These are phyloP conservation scores for Phaeosphaeriaceae sp. DNA, from an alignment of 2,329 filamentous ascomycete genomes.

Conservation along the genomic window DNA sequence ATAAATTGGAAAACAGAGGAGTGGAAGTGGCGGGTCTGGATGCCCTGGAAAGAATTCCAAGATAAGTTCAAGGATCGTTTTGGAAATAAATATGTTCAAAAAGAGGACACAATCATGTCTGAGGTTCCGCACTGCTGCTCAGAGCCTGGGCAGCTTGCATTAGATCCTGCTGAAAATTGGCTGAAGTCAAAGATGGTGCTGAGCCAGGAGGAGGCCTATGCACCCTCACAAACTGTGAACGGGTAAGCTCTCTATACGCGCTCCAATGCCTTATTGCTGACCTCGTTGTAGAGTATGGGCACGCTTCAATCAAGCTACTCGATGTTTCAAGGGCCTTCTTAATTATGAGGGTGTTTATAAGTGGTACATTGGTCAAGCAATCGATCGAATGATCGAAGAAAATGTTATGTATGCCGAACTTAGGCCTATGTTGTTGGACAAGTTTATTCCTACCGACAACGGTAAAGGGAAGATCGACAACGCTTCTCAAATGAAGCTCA, in stretches of 20 bases:
- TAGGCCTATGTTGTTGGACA: conserved; percentile 72
- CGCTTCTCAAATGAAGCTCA: conserved; percentile 61
- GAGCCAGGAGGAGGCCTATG: conserved; percentile 65
- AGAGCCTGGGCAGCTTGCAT: conserved; percentile 14
- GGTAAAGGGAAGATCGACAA: conserved; percentile 62
- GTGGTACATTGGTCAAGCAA: conserved; percentile 64
- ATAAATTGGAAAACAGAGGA: conserved; percentile 28
- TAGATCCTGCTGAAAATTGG: conserved; percentile 57
- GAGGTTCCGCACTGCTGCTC: conserved; percentile 19
- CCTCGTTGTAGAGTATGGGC: conserved; percentile 54
- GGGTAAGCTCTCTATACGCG: conserved; percentile 56
- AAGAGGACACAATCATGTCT: conserved; percentile 4
- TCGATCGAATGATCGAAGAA: conserved; percentile 68
- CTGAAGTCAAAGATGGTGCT: conserved; percentile 68
- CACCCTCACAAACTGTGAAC: conserved; percentile 53
- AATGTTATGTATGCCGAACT: conserved; percentile 76
- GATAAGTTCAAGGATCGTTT: conserved; percentile 46
- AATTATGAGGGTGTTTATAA: conserved; percentile 70
- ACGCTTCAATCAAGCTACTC: conserved; percentile 71
- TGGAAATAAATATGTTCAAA: conserved; percentile 13
- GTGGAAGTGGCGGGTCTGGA: conserved; percentile 40
- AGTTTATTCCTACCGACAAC: conserved; percentile 66
- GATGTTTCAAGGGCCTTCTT: conserved; percentile 75
- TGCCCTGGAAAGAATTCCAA: conserved; percentile 56
- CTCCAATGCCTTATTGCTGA: too few relatives aligned